These are phyloP conservation scores for Fusarium chaquense DNA, from an alignment of 2,329 filamentous ascomycete species.

Conservation along the genomic window DNA sequence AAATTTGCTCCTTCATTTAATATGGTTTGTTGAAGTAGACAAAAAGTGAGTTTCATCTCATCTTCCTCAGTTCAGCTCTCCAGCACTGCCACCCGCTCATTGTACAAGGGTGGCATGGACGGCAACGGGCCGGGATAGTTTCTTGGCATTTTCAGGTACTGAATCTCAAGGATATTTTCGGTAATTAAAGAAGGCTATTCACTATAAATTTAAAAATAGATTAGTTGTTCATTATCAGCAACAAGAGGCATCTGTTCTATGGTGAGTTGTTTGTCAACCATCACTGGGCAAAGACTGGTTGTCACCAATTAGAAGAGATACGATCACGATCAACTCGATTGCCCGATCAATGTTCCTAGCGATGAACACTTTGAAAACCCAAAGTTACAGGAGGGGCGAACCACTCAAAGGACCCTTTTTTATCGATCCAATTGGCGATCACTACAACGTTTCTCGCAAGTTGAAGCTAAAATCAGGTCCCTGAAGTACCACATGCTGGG, in stretches of 20 bases:
- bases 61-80: slow-evolving; percentile 12
- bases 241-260: background rate
- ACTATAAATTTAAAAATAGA: background rate
- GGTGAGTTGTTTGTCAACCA: background rate
- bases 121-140: slow-evolving; percentile 35
- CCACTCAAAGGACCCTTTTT: slow-evolving; percentile 12
- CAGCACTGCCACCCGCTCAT: slow-evolving; percentile 26
- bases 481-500: slow-evolving; percentile 13
- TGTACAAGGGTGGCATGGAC: slow-evolving; percentile 26
- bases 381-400: slow-evolving; percentile 22
- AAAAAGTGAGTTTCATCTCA: slow-evolving; percentile 2
- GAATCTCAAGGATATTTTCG: slow-evolving; percentile 3
- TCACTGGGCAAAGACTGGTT: background rate
- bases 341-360: background rate
- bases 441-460: slow-evolving; percentile 14
- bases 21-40: background rate
- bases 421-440: slow-evolving; percentile 32
- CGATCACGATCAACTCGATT: background rate
- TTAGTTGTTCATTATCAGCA: background rate
- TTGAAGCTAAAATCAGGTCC: slow-evolving; percentile 20
- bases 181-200: background rate
- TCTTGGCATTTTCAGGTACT: slow-evolving; percentile 25
- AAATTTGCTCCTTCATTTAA: background rate
- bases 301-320: background rate
- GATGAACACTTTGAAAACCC: slow-evolving; percentile 1